Evolutionary conservation across 108 stramenopile species (phyloP), one percentile per base, ranked within the genome.

Genomic region (Fistulifera solaris): DNA sequence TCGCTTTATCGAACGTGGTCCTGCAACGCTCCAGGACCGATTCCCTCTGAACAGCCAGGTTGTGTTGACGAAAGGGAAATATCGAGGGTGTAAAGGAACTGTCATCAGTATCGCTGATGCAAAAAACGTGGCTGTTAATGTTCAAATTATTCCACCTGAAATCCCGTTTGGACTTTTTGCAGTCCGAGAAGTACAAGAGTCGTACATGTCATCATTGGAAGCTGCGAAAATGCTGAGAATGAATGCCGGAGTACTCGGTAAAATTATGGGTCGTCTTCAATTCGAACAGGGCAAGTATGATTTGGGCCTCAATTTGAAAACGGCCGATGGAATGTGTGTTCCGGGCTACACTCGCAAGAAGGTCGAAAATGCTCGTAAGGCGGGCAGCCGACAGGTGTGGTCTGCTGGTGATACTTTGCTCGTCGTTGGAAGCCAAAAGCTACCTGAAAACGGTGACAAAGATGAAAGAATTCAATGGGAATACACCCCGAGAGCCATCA

Each of bases 221-320:
- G 90, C 89, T 10, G 83, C 91, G 2, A 75, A 81, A 50, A 67
- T 85, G n/a, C 70, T 97, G 8, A 81, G 83, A 40, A 81, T 97
- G 25, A 66, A 80, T 50, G 77, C 79, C 12, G 28, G 73, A 31
- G 50, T 95, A 22, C 87, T 97, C 40, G 93, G 87, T 0, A 90
- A 87, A 63, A 66, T 97, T 25, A 80, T 82, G 12, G 93, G 94
- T 16, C 81, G 66, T 45, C 62, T 93, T 45, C 74, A 69, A 42
- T 80, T 94, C 59, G 85, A 81, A 40, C 94, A 83, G 22, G 94
- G 82, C 13, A 64, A 70, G 27, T 85, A 81, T 59, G 94, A 97
- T 68, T 71, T 95, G 54, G 96, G 96, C n/a, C 61, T 97, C 54
- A 95, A 97, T 61, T 69, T 97, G 27, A 94, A 89, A 68, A 83